Evolutionary conservation across 2,329 filamentous ascomycete species (phyloP), one percentile per base, ranked within the genome.

Genomic region (Apiospora phragmitis): DNA sequence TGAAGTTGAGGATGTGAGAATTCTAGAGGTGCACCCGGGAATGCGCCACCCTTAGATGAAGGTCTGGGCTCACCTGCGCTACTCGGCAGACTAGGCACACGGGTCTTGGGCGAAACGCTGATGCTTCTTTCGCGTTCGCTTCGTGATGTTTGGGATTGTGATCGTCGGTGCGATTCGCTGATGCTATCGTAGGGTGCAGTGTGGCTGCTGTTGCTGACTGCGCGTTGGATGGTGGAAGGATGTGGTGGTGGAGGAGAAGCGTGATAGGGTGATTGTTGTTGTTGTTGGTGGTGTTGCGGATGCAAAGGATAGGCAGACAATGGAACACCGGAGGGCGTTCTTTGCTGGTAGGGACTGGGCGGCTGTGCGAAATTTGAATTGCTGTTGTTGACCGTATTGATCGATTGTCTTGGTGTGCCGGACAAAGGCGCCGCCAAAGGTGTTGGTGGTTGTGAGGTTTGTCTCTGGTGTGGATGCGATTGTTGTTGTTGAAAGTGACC

Each of bases 91-190:
- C 86, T 89, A 49, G 86, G 83, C 21, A 91, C 83, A 73, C 88
- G 86, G 45, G 93, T 94, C 82, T 94, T 94, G 41, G 94, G 93
- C 79, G 93, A 95, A 68, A 95, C 89, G 77, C 92, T 95, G 69
- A 92, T 80, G 78, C 91, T 93, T 67, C 88, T 85, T 72, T 93
- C 92, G 76, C 92, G 88, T 70, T 94, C 91, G 73, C 86, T 86
- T 71, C 86, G 83, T 65, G 85, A 83, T 76, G 71, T 62, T 67
- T 86, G 85, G 59, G 87, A 86, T 71, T 86, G 83, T 59, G 86
- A 85, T 77, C 88, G 81, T 79, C 83, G 83, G 73, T 84, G 84
- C 59, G 81, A 79, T 72, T 85, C 83, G 49, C 79, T 76, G 26
- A 77, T 76, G 24, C 81, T 81, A 68, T 87, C 86, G 80, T 86